Evolutionary conservation across 2,329 filamentous ascomycete species (phyloP).

Genomic region (Microthyrium microscopicum): DNA sequence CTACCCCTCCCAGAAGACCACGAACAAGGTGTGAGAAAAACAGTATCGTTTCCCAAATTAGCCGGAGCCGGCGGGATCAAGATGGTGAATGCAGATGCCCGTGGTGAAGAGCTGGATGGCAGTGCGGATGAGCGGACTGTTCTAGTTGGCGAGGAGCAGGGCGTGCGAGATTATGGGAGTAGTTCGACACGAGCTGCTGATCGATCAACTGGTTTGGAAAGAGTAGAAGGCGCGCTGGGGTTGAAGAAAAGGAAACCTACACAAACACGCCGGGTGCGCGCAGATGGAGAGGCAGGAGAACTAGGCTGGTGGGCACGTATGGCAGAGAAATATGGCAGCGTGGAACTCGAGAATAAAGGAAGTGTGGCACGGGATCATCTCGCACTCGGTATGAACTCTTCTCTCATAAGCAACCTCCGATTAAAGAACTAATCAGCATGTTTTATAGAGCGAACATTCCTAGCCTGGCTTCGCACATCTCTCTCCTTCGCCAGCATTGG

Average conservation of each 20-base stretch:
- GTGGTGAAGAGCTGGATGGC: neutral
- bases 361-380: conserved; percentile 71
- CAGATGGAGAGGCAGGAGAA: conserved; percentile 9
- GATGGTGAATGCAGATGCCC: conserved; percentile 16
- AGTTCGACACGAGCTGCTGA: conserved; percentile 8
- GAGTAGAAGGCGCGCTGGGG: conserved; percentile 8
- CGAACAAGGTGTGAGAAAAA: neutral
- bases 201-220: conserved; percentile 8
- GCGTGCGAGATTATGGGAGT: conserved; percentile 12
- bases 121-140: conserved; percentile 22
- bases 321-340: conserved; percentile 42
- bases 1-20: neutral
- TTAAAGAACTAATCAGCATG: conserved; percentile 5
- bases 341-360: conserved; percentile 75
- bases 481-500: conserved; percentile 70
- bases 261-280: neutral
- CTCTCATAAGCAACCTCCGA: conserved; percentile 11
- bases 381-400: conserved; percentile 46
- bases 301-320: conserved; percentile 36
- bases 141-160: conserved; percentile 17
- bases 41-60: neutral
- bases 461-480: conserved; percentile 71
- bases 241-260: neutral
- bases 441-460: conserved; percentile 57
- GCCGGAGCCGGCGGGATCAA: conserved; percentile 1